Evolutionary conservation across 345 rosid species (phyloP), one percentile per base, ranked within the genome.

Genomic region (Kernera saxatilis): DNA sequence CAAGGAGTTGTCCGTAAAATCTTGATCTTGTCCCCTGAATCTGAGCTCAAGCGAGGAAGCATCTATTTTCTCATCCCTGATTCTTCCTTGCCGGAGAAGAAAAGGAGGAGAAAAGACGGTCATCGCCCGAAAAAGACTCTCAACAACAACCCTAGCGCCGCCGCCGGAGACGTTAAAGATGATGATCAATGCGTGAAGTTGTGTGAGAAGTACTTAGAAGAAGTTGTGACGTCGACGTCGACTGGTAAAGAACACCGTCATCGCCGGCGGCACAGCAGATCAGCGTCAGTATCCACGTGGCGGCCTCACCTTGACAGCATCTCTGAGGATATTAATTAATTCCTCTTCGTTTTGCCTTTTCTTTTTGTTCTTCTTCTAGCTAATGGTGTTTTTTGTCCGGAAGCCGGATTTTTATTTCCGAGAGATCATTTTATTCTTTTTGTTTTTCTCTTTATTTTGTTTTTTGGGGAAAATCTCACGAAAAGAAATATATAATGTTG

Each of bases 21-120:
- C 56, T 60, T 91, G 74, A 88, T 91, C 72, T 81, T 94, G 53
- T 91, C 96, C 0, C 92, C 98, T n/a, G 91, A 91, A 22, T 75
- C 93, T 36, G 93, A 91, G 78, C 98, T 94, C 72, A 89, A 88
- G 56, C 76, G 97, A 39, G 99, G 99, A 48, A 77, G 80, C 80
- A 91, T 94, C 15, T 94, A 91, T 79, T 94, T 94, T 82, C 78
- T 94, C 73, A 87, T 91, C 51, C 99, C 98, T 0, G 51, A 81
- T 0, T 48, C 93, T 54, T 85, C 98, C 2, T 64, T 84, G 50
- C 87, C 87, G 5, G 82, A 83, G 68, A 84, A 78, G 82, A 85
- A 84, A 44, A 74, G 76, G 29, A 19, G 43, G 17, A 56, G 63
- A 44, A 76, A 70, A 58, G 70, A 75, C 1, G 26, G 8, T 43